Evolutionary conservation across 2,329 filamentous ascomycete genomes (phyloP), one percentile per base, ranked within the genome.

Genomic region (Arachnomyces sp.): DNA sequence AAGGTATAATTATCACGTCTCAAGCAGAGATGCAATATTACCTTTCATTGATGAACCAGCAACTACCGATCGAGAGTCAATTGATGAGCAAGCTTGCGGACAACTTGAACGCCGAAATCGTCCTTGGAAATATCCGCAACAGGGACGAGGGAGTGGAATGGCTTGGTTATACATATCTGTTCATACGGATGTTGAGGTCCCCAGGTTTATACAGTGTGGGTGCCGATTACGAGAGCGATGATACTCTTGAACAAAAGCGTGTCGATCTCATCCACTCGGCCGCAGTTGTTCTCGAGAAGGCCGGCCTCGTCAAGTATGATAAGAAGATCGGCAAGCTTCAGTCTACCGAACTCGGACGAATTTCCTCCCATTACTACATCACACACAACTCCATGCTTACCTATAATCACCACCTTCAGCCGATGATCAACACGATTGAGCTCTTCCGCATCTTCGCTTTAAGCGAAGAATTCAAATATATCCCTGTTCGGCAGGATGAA

Each of bases 381-480:
- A 92, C 88, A 0, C 81, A 94, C 63, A 86, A 79, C 51, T 96
- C 90, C 11, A 98, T 98, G 92, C 76, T 90, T 50, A 95, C 86
- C 1, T 98, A 98, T 69, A 94, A 94, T 60, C 85, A 84, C 58
- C 82, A 96, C 50, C 86, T 98, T 35, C 89, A 95, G 58, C 88
- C 90, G 11, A 87, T 83, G 8, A 92, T 95, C 52, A 87, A 84
- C 17, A 85, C 85, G 4, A 94, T 98, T 48, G 92, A 98, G 64
- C 76, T 98, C 31, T 96, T 98, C 79, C 82, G 93, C 31, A 81
- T 98, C 18, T 98, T 98, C 58, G 83, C 93, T 9, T 75, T 96
- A 28, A 96, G 92, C 56, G 87, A 93, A 40, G 92, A 98, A 63
- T 98, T 98, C 74, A 96, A 95, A 64, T 98, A 94, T 62, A 98